Conservation (phyloP, 805 yeast genomes). For the Yarrowia divulgata region DNA sequence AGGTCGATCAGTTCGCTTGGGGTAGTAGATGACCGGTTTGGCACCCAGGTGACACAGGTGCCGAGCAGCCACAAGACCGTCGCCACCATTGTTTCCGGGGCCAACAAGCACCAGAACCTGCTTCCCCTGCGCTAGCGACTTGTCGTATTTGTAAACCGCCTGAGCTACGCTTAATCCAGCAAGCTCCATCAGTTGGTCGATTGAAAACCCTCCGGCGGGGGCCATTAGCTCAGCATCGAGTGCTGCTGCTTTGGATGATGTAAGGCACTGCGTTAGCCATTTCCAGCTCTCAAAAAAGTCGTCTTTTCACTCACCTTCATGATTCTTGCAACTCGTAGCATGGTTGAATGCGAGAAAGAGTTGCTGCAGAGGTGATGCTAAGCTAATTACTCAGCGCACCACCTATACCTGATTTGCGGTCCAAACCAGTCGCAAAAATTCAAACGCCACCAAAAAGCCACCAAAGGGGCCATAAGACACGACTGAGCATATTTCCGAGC, state of each 20-base stretch:
- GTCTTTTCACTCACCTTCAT: constrained; percentile 32
- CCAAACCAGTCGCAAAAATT: background rate
- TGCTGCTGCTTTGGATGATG: constrained; percentile 35
- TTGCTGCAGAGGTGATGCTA: constrained; percentile 24
- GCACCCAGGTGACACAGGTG: constrained; percentile 84
- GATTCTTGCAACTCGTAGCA: constrained; percentile 36
- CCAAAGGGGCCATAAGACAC: background rate
- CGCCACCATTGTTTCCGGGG: constrained; percentile 96
- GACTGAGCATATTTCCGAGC: too few species aligned
- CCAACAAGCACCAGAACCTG: constrained; percentile 78
- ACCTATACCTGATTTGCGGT: background rate
- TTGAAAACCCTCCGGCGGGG: constrained; percentile 30
- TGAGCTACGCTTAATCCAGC: constrained; percentile 96
- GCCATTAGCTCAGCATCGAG: constrained; percentile 35
- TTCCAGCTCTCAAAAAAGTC: background rate
- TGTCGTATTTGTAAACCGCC: constrained; percentile 66
- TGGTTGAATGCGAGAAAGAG: constrained; percentile 36
- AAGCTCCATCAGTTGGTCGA: constrained; percentile 72
- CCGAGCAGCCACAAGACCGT: constrained; percentile 94
- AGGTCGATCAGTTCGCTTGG: constrained; percentile 63
- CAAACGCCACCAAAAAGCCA: background rate
- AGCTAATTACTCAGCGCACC: constrained; percentile 25
- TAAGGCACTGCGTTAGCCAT: constrained; percentile 35
- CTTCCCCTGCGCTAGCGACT: constrained; percentile 40
- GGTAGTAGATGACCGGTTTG: constrained; percentile 78